Percentiles rank a stretch among this genome's conserved stretches.
Evolutionary conservation across 176 grass and related monocot genomes (phyloP).

Genomic region (Bonia amplexicaulis): DNA sequence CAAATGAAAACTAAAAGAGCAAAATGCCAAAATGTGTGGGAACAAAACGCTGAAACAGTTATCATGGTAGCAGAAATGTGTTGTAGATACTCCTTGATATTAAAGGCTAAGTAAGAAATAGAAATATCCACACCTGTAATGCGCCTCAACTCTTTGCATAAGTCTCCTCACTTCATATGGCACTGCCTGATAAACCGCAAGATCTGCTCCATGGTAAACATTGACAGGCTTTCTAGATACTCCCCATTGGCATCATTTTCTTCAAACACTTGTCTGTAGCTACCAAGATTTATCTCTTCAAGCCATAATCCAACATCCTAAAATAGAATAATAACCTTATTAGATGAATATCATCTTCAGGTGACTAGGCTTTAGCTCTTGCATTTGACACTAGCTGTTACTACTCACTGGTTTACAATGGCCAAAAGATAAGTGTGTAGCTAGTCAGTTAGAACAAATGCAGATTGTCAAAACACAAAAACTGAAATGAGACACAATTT

Average conservation of each 20-base stretch:
- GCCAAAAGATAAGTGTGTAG: background rate
- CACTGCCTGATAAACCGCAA: conserved; percentile 95
- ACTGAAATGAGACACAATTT: background rate
- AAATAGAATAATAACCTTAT: conserved; percentile 36
- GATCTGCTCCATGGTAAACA: conserved; percentile 97
- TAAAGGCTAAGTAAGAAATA: background rate
- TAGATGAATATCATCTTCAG: conserved; percentile 1
- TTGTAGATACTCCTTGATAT: background rate
- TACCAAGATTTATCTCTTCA: conserved; percentile 97
- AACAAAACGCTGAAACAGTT: background rate
- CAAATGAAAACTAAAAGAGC: conserved; percentile 9
- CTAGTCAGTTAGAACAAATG: background rate
- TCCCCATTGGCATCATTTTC: conserved; percentile 95
- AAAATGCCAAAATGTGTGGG: background rate
- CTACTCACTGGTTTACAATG: background rate
- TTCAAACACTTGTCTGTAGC: conserved; percentile 90
- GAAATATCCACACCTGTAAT: conserved; percentile 73
- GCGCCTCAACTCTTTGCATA: conserved; percentile 97
- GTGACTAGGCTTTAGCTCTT: background rate
- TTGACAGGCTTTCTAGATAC: conserved; percentile 86
- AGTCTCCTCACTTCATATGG: conserved; percentile 99
- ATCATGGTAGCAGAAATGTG: background rate
- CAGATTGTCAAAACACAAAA: background rate
- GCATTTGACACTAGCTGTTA: background rate
- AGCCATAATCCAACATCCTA: conserved; percentile 98